Conservation (phyloP, 176 grass and related monocot genomes). For the Aechmea fasciata region DNA sequence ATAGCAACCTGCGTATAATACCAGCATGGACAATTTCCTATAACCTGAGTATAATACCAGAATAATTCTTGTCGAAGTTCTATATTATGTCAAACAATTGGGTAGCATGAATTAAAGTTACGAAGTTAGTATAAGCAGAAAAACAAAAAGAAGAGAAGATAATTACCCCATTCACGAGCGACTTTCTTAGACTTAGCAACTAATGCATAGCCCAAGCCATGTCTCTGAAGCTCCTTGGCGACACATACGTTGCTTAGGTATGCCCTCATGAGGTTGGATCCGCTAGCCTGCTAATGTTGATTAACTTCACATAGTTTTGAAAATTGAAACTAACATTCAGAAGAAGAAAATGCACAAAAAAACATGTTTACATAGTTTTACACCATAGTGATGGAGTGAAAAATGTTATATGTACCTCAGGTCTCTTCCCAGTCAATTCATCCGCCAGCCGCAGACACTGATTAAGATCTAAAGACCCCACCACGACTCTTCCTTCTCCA, state of each 20-base stretch:
- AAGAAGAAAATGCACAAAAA: not conserved
- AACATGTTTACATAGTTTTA: not conserved
- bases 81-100: not conserved
- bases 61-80: not conserved
- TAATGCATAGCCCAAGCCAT: conserved; percentile 71
- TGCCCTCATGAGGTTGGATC: conserved; percentile 43
- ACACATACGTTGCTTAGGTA: conserved; percentile 90
- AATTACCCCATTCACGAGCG: conserved; percentile 69
- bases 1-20: not conserved
- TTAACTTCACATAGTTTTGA: not conserved
- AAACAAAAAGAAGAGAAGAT: too few species aligned
- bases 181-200: conserved; percentile 65
- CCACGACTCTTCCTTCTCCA: conserved; percentile 73
- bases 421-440: conserved; percentile 69
- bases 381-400: not conserved
- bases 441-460: conserved; percentile 71
- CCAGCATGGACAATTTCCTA: not conserved
- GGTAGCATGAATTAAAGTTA: not conserved
- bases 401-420: conserved; percentile 44
- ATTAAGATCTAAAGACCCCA: conserved; percentile 83
- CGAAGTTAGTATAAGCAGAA: not conserved
- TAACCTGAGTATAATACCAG: not conserved
- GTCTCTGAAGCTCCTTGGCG: conserved; percentile 77
- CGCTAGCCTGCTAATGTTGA: conserved; percentile 43
- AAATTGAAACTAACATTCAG: not conserved